These are phyloP conservation scores for Daldinia eschscholtzii DNA, from an alignment of 2,329 filamentous ascomycete genomes.

Conservation along the genomic window DNA sequence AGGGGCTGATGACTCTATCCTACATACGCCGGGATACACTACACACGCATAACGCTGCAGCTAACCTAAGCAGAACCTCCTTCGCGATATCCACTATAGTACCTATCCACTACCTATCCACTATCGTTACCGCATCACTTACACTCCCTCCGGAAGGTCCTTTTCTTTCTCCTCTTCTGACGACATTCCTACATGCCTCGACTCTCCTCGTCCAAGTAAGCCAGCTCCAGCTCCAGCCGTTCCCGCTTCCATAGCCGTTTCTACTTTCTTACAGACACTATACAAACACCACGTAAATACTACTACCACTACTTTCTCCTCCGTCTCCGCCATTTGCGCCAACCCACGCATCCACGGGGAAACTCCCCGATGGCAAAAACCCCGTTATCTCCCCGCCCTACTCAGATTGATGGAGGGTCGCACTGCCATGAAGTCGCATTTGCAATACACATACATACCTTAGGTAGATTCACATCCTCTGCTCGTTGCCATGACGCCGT, in stretches of 20 bases:
- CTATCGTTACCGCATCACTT: not conserved
- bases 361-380: slow-evolving; percentile 32
- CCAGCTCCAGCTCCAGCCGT: slow-evolving; percentile 42
- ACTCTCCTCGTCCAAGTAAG: slow-evolving; percentile 39
- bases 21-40: not conserved
- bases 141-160: slow-evolving; percentile 36
- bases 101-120: slow-evolving; percentile 1
- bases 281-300: slow-evolving; percentile 3
- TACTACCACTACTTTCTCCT: slow-evolving; percentile 13
- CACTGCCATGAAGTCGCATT: slow-evolving; percentile 5
- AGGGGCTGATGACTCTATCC: slow-evolving; percentile 9
- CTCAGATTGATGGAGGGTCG: slow-evolving; percentile 32
- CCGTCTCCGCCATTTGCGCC: slow-evolving; percentile 32
- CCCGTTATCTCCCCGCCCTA: slow-evolving; percentile 37
- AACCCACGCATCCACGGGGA: slow-evolving; percentile 27
- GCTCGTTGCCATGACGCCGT: slow-evolving; percentile 14
- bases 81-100: not conserved
- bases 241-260: slow-evolving; percentile 23
- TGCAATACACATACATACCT: not conserved
- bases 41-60: not conserved
- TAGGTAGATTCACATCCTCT: slow-evolving; percentile 33
- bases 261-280: not conserved
- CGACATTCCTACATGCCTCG: slow-evolving; percentile 20
- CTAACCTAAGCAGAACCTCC: slow-evolving; percentile 4
- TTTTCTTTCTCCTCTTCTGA: slow-evolving; percentile 16